phyloP scores from a whole-genome alignment of 2,329 filamentous ascomycete genomes.

The Simplicillium sp. region DNA sequence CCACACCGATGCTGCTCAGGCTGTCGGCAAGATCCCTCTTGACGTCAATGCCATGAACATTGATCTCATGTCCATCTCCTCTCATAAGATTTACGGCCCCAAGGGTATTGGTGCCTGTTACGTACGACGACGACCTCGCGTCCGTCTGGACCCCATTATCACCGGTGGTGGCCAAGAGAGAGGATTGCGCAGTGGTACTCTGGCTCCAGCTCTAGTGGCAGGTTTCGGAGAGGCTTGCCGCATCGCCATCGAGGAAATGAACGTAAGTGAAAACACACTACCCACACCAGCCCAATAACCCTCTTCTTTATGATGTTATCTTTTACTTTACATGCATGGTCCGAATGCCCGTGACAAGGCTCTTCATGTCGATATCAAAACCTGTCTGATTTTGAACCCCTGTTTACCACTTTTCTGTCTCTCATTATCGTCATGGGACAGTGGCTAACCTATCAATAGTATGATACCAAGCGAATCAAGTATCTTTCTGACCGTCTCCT shows the following conservation, averaged over 20 bases:
- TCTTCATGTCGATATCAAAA: constrained; percentile 55
- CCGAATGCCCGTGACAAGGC: constrained; percentile 62
- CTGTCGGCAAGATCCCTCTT: constrained; percentile 95
- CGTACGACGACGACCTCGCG: constrained; percentile 82
- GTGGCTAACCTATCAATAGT: constrained; percentile 45
- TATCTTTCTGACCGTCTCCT: constrained; percentile 74
- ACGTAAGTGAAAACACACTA: constrained; percentile 54
- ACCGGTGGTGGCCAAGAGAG: constrained; percentile 93
- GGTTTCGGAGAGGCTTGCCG: constrained; percentile 95
- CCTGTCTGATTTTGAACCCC: constrained; percentile 43
- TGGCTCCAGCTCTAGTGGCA: constrained; percentile 80
- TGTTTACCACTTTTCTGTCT: constrained; percentile 2
- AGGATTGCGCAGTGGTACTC: constrained; percentile 85
- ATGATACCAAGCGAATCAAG: constrained; percentile 80
- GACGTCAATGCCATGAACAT: constrained; percentile 98
- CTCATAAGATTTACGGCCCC: constrained; percentile 96
- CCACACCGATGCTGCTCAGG: constrained; percentile 93
- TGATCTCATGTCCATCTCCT: constrained; percentile 97
- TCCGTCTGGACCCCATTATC: constrained; percentile 92
- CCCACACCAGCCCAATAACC: constrained; percentile 8
- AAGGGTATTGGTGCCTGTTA: constrained; percentile 97
- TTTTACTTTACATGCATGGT: constrained; percentile 78
- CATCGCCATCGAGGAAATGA: constrained; percentile 81
- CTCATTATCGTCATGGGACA: constrained; percentile 4
- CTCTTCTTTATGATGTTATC: constrained; percentile 52